A percentile compares a stretch with the other conserved stretches of the same genome.
These are phyloP conservation scores for Russula sp. DNA, from an alignment of 768 basidiomycete species.

Conservation along the genomic window DNA sequence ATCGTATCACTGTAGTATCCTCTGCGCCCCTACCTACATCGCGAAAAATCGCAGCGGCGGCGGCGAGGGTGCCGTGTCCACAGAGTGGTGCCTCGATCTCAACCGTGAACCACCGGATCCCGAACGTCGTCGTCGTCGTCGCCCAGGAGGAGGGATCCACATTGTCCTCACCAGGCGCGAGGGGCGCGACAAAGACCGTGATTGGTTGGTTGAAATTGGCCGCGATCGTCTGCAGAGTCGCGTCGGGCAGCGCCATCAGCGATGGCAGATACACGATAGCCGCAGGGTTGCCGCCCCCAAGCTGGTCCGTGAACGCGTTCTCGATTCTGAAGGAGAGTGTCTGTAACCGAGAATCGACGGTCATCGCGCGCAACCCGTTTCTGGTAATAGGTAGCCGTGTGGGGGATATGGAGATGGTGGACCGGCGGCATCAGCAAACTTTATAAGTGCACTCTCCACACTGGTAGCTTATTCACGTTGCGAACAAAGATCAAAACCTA, in stretches of 20 bases:
- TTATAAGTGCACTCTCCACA: too few relatives aligned
- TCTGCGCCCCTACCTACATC: neutral
- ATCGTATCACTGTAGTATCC: neutral
- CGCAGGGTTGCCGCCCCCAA: slow-evolving; percentile 30
- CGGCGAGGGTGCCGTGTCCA: slow-evolving; percentile 31
- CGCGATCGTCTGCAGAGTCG: slow-evolving; percentile 20
- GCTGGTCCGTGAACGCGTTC: slow-evolving; percentile 29
- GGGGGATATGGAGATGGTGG: neutral
- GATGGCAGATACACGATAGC: slow-evolving; percentile 27
- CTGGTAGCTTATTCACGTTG: too few relatives aligned
- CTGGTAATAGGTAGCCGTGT: neutral
- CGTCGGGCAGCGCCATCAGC: slow-evolving; percentile 10
- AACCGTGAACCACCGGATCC: slow-evolving; percentile 28
- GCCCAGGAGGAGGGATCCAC: neutral
- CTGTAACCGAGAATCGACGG: neutral
- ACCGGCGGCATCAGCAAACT: too few relatives aligned
- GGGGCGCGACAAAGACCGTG: slow-evolving; percentile 20
- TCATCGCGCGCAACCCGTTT: neutral
- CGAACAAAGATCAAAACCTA: too few relatives aligned
- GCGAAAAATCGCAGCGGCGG: slow-evolving; percentile 17
- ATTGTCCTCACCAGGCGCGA: neutral
- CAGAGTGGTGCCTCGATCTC: slow-evolving; percentile 25
- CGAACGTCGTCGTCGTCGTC: slow-evolving; percentile 7
- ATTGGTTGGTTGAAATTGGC: slow-evolving; percentile 24
- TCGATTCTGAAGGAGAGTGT: slow-evolving; percentile 23